A percentile compares a stretch with the other conserved stretches of the same genome.
Evolutionary conservation across 139 green algal species (phyloP).

Genomic region (Chlamydomonas sp.): DNA sequence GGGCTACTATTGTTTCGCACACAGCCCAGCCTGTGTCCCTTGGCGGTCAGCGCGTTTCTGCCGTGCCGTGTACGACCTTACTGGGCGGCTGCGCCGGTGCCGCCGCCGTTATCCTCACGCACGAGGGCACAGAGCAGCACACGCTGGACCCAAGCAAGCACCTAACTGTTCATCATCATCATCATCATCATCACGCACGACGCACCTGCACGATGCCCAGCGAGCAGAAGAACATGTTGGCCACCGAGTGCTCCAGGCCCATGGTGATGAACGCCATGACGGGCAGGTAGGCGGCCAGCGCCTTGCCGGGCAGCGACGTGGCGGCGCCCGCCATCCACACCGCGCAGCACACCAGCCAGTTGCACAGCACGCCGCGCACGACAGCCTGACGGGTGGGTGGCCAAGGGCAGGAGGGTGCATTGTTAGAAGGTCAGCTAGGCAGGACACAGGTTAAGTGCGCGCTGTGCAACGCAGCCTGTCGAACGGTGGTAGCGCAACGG

Average conservation of each 20-base stretch:
- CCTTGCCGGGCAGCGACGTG: constrained; percentile 81
- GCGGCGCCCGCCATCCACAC: constrained; percentile 81
- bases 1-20: no score
- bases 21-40: no score
- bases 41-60: no score
- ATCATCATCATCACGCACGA: not conserved
- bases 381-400: not conserved
- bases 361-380: constrained; percentile 38
- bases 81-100: no score
- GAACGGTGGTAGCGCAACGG: no score
- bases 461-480: no score
- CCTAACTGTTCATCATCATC: not conserved
- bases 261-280: constrained; percentile 89
- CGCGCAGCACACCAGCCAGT: constrained; percentile 89
- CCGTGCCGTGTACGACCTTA: no score
- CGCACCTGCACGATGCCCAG: constrained; percentile 52
- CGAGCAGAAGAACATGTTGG: constrained; percentile 83
- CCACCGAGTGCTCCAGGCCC: constrained; percentile 88
- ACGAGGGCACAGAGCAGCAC: no score
- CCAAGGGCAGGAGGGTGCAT: not conserved
- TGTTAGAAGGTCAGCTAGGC: not conserved
- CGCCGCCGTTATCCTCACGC: no score
- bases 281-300: constrained; percentile 77
- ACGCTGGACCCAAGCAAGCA: no score
- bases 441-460: not conserved